These are phyloP conservation scores for Malassezia cuniculi DNA, from an alignment of 1,284 basidiomycete species.

Conservation along the genomic window DNA sequence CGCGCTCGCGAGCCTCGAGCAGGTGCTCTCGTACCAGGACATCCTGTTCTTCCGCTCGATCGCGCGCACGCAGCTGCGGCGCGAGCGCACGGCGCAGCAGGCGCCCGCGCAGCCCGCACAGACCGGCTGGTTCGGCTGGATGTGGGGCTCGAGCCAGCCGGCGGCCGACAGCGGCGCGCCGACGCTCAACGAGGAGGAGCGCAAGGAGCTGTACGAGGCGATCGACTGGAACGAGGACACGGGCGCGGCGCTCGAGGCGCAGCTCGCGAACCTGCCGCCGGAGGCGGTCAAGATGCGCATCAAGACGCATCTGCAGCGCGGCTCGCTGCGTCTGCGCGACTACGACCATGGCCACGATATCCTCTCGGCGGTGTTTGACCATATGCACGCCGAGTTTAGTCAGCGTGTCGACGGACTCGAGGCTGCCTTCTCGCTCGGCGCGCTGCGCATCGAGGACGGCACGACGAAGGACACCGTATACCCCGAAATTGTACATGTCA, in stretches of 20 bases:
- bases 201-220: slow-evolving; percentile 79
- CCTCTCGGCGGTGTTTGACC: slow-evolving; percentile 76
- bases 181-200: slow-evolving; percentile 77
- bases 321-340: slow-evolving; percentile 34
- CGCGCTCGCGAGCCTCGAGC: slow-evolving; percentile 59
- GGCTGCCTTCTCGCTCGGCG: slow-evolving; percentile 70
- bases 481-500: slow-evolving; percentile 85
- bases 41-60: slow-evolving; percentile 96
- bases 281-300: slow-evolving; percentile 73
- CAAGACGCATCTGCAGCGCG: slow-evolving; percentile 49
- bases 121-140: slow-evolving; percentile 42
- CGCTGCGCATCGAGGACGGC: slow-evolving; percentile 80
- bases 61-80: slow-evolving; percentile 72
- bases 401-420: slow-evolving; percentile 79
- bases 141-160: slow-evolving; percentile 35
- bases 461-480: slow-evolving; percentile 71
- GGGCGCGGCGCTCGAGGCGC: slow-evolving; percentile 16
- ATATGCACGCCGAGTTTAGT: slow-evolving; percentile 69
- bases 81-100: slow-evolving; percentile 57
- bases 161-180: slow-evolving; percentile 42
- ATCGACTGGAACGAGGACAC: slow-evolving; percentile 66
- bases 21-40: slow-evolving; percentile 79
- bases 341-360: slow-evolving; percentile 52
- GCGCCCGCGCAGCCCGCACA: slow-evolving; percentile 45
- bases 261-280: slow-evolving; percentile 51